phyloP scores from a whole-genome alignment of 768 basidiomycete species.

The Gyrodon lividus region DNA sequence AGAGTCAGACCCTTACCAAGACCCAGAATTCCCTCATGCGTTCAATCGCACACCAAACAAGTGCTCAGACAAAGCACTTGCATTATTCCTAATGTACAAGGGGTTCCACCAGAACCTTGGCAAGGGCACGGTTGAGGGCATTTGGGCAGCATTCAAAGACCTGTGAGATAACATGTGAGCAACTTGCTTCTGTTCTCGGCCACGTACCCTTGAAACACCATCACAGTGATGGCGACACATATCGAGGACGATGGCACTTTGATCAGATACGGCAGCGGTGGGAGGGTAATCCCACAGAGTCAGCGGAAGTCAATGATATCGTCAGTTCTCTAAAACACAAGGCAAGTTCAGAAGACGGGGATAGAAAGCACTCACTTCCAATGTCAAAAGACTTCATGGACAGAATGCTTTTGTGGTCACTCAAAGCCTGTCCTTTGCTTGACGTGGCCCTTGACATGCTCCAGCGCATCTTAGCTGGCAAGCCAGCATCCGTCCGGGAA shows the following conservation, averaged over 20 bases:
- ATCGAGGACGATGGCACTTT: conserved; percentile 25
- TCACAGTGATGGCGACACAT: conserved; percentile 20
- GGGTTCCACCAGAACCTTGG: neutral
- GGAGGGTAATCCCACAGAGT: conserved; percentile 30
- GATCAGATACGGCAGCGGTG: conserved; percentile 22
- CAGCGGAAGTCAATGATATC: conserved; percentile 20
- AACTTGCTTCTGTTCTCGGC: neutral
- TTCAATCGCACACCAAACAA: neutral
- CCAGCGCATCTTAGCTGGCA: too few species aligned
- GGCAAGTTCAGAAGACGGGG: conserved; percentile 15
- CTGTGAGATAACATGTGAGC: conserved; percentile 4
- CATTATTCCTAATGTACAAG: neutral
- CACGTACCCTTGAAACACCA: neutral
- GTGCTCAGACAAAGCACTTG: neutral
- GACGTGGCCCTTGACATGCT: too few species aligned
- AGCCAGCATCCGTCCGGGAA: too few species aligned
- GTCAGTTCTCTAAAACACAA: conserved; percentile 26
- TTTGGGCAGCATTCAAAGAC: conserved; percentile 3
- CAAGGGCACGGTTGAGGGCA: neutral
- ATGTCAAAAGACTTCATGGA: too few species aligned
- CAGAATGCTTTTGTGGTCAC: too few species aligned
- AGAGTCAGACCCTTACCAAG: neutral
- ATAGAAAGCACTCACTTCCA: conserved; percentile 24
- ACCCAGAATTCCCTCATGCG: neutral
- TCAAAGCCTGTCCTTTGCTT: too few species aligned